Evolutionary conservation across 352 stramenopile species (phyloP).

Genomic region (Phytophthora cactorum): DNA sequence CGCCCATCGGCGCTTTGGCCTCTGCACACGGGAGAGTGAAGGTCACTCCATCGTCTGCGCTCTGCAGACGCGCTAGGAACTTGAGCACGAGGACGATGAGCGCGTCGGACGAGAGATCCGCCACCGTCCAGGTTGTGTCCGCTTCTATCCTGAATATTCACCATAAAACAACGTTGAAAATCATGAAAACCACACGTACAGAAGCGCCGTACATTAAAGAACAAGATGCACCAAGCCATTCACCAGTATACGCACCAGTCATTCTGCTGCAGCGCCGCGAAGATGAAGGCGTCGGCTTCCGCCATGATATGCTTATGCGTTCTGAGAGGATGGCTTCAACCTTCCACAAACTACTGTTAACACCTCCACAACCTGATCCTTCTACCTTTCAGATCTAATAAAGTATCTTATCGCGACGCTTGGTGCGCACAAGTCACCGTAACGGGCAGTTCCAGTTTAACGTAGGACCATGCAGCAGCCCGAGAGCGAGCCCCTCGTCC

Average conservation of each 20-base stretch:
- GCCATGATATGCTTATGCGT: constrained; percentile 31
- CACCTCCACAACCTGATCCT: neutral
- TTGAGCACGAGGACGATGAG: constrained; percentile 56
- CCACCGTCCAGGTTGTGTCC: constrained; percentile 23
- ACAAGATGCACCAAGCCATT: neutral
- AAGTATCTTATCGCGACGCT: constrained; percentile 9
- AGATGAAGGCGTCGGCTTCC: constrained; percentile 54
- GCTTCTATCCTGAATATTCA: constrained; percentile 26
- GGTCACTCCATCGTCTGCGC: constrained; percentile 23
- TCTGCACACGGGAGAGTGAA: constrained; percentile 33
- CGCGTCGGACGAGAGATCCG: constrained; percentile 47
- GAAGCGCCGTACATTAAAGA: neutral
- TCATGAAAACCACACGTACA: neutral
- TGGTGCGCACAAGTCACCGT: neutral
- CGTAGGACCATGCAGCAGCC: constrained; percentile 10
- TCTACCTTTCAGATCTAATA: constrained; percentile 3
- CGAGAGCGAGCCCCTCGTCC: constrained; percentile 16
- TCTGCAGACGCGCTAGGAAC: constrained; percentile 51
- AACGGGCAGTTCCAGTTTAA: constrained; percentile 2
- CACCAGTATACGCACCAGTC: constrained; percentile 36
- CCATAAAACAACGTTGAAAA: constrained; percentile 2
- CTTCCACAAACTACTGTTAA: neutral
- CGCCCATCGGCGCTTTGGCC: constrained; percentile 45
- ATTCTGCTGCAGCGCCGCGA: constrained; percentile 57
- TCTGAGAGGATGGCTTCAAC: neutral